Evolutionary conservation across 2,329 filamentous ascomycete genomes (phyloP).

Genomic region (Chrysoporthe austroafricana): DNA sequence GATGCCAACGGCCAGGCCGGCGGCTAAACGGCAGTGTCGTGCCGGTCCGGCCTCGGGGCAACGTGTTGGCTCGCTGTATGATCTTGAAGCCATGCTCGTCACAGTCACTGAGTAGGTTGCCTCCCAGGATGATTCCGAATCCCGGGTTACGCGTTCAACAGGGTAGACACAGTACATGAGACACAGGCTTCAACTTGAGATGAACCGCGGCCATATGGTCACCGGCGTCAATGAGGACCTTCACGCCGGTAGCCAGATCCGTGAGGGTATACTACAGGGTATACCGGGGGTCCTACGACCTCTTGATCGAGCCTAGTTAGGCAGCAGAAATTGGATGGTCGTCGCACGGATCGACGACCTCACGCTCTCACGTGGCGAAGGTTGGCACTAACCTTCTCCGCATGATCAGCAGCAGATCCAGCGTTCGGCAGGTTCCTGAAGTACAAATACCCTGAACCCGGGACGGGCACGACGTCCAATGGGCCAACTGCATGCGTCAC

Average conservation of each 20-base stretch:
- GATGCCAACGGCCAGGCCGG: neutral
- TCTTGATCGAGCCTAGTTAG: neutral
- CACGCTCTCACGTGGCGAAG: neutral
- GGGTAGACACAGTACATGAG: neutral
- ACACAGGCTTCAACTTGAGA: neutral
- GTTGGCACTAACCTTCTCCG: conserved; percentile 9
- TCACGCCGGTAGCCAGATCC: neutral
- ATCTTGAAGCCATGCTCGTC: neutral
- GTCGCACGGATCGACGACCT: neutral
- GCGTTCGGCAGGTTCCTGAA: neutral
- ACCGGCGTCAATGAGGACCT: too few species aligned
- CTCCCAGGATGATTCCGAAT: conserved; percentile 2
- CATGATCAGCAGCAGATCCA: neutral
- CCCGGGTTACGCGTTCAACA: neutral
- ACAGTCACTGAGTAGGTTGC: neutral
- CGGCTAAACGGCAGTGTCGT: neutral
- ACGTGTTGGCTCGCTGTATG: neutral
- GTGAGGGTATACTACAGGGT: neutral
- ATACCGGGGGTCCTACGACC: neutral
- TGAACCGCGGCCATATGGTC: neutral
- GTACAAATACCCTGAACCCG: neutral
- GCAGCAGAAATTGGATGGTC: neutral
- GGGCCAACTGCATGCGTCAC: neutral
- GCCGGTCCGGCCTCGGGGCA: too few species aligned
- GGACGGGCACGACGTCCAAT: neutral